Base-by-base conservation (phyloP, 2,329 filamentous ascomycete genomes). In the Lasiodiplodia gonubiensis region DNA sequence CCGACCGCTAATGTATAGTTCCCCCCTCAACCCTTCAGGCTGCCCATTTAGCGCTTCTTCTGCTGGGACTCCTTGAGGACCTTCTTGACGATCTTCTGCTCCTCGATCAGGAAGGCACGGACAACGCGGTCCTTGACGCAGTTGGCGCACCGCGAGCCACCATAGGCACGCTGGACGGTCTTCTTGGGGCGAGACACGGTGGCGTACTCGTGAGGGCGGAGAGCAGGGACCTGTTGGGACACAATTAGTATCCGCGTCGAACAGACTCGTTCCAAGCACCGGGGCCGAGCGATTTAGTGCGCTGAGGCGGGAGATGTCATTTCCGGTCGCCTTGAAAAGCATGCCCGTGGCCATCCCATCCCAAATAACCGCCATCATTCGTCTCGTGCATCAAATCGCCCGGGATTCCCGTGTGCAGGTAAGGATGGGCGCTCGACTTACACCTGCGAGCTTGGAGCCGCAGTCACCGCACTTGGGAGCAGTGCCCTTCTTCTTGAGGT, bases 1-100 rank as follows among this genome's bases (percentile, higher is more conserved):
- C 66, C 66, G 66, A 54, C 66, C 66, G 59, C 66, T 55, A 63
- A 64, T 49, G 66, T 67, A 57, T 54, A 42, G 37, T 63, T 57
- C 48, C 55, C 54, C 59, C 66, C 37, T 49, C 57, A 64, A 63
- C 52, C 55, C 23, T 37, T 64, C 48, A 35, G 48, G 49, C 53
- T 51, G 5, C 68, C 68, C 71, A 68, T 74, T 77, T 79, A 82
- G 71, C 77, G 78, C 79, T 86, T 88, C 82, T 92, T 91, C 87
- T 92, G 91, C 86, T 97, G 92, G 72, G 88, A 89, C 89, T 98
- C 94, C 92, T 97, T 97, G 83, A 98, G 89, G 79, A 99, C 95
- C 92, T 99, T 99, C 93, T 99, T 99, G 85, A 99, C 95, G 79
- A 99, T 98, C 92, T 99, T 99, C 89, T 99, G 95, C 90, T 99